A percentile compares a stretch with the other conserved stretches of the same genome.
Evolutionary conservation across 2,329 filamentous ascomycete genomes (phyloP).

Genomic region (Penicillium fuscoglaucum): DNA sequence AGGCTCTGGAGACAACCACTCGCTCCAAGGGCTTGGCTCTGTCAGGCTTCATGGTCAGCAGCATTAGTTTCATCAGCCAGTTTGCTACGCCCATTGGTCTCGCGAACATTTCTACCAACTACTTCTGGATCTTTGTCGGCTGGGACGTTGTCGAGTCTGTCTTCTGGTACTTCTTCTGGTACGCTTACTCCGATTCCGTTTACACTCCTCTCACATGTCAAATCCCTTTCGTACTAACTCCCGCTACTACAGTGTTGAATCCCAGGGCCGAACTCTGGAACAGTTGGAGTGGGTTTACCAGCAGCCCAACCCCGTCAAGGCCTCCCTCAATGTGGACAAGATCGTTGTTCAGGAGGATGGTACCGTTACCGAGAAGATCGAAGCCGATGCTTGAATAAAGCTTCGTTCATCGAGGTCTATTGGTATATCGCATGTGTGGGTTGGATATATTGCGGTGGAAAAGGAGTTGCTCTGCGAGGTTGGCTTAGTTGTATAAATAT

Average conservation of each 20-base stretch:
- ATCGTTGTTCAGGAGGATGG: slow-evolving; percentile 50
- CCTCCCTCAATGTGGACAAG: slow-evolving; percentile 51
- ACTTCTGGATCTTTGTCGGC: slow-evolving; percentile 50
- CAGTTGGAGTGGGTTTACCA: slow-evolving; percentile 54
- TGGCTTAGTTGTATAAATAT: background rate
- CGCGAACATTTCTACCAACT: slow-evolving; percentile 41
- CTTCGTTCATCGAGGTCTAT: background rate
- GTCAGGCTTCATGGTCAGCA: slow-evolving; percentile 49
- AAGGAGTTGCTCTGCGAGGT: background rate
- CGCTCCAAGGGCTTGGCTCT: slow-evolving; percentile 52
- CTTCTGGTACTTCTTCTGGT: slow-evolving; percentile 52
- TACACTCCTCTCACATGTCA: background rate
- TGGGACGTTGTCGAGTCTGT: slow-evolving; percentile 50
- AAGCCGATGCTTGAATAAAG: slow-evolving; percentile 19
- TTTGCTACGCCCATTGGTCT: slow-evolving; percentile 52
- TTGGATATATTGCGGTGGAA: background rate
- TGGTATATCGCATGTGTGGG: background rate
- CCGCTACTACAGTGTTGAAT: slow-evolving; percentile 45
- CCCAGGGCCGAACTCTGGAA: slow-evolving; percentile 53
- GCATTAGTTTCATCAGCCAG: slow-evolving; percentile 52
- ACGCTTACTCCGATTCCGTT: slow-evolving; percentile 18
- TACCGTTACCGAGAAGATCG: slow-evolving; percentile 50
- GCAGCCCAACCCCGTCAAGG: slow-evolving; percentile 53
- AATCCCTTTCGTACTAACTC: background rate
- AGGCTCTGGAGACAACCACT: slow-evolving; percentile 52